Base-by-base conservation (phyloP, 2,329 filamentous ascomycete genomes). In the Lecanicillium sp. region DNA sequence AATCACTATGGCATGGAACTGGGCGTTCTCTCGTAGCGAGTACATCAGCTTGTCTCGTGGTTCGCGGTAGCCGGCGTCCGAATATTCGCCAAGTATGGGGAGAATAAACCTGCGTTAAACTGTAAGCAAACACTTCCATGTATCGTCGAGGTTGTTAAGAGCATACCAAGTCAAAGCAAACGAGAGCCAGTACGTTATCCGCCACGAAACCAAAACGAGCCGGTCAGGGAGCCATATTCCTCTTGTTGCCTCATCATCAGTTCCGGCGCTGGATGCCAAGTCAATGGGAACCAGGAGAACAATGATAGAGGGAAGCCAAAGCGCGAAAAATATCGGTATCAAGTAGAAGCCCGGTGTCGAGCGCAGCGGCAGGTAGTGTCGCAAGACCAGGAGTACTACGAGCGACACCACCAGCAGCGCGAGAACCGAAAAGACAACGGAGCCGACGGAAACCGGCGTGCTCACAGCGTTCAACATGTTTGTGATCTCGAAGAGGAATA, bases 141-240 rank as follows among this genome's bases (percentile, higher is more conserved):
- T n/a, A n/a, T n/a, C n/a, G n/a, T n/a, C n/a, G n/a, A 29, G 32
- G 6, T 14, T 7, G 27, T 35, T 31, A n/a, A n/a, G n/a, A n/a
- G 50, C 71, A 36, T 67, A 90, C 92, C 92, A 98, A 40, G 90
- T 96, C 54, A 98, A 65, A 36, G 81, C 79, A 63, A 98, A 98
- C 1, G 90, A 96, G 40, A 98, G 70, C 92, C 92, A 98, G 64
- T 98, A 98, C 15, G 84, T 83, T 47, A 98, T 90, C 55, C 90
- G 78, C 92, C 92, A 98, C 42, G 83, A 83, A 17, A 95, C 86
- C 53, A 94, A 69, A 35, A 95, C 70, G 19, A 89, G 74, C 35
- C 80, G 68, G 48, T 83, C 71, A 5, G 85, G 83, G 25, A 98
- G 73, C 86, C 89, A 95, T 54, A 98, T 85, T 25, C 89, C 92